Percentiles rank a stretch among this genome's conserved stretches.
phyloP scores from a whole-genome alignment of 208 protist genomes.

The Trypanosomatidae sp. region DNA sequence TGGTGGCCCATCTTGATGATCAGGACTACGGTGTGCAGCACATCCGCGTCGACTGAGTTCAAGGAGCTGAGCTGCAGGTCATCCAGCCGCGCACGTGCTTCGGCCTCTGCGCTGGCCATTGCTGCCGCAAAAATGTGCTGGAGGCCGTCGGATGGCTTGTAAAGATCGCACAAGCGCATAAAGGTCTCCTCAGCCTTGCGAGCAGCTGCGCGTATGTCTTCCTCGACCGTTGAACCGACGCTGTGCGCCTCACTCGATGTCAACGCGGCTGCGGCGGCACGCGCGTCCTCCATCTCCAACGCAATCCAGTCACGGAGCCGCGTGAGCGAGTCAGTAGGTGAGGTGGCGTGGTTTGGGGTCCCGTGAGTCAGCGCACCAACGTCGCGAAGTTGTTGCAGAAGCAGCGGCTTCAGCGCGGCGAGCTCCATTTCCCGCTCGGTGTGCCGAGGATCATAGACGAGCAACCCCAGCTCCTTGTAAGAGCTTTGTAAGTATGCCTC shows the following conservation, averaged over 20 bases:
- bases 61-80: not conserved
- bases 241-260: not conserved
- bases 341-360: too few relatives aligned
- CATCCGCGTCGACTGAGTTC: not conserved
- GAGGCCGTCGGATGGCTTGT: slow-evolving; percentile 8
- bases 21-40: slow-evolving; percentile 23
- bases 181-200: slow-evolving; percentile 5
- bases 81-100: slow-evolving; percentile 4
- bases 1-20: slow-evolving; percentile 43
- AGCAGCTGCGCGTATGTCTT: slow-evolving; percentile 9
- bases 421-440: slow-evolving; percentile 5
- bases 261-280: not conserved
- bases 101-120: slow-evolving; percentile 3
- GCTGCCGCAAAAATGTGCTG: slow-evolving; percentile 16
- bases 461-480: not conserved
- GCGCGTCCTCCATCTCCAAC: slow-evolving; percentile 3
- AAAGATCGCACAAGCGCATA: slow-evolving; percentile 6
- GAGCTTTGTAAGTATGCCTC: slow-evolving; percentile 11
- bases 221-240: not conserved
- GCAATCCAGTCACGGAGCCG: slow-evolving; percentile 21
- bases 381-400: slow-evolving; percentile 12
- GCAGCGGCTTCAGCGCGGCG: slow-evolving; percentile 10
- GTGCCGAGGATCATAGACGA: not conserved
- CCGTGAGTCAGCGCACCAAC: slow-evolving; percentile 8
- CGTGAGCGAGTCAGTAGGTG: not conserved